phyloP scores from a whole-genome alignment of 2,329 filamentous ascomycete species.

The Cercospora sp. region DNA sequence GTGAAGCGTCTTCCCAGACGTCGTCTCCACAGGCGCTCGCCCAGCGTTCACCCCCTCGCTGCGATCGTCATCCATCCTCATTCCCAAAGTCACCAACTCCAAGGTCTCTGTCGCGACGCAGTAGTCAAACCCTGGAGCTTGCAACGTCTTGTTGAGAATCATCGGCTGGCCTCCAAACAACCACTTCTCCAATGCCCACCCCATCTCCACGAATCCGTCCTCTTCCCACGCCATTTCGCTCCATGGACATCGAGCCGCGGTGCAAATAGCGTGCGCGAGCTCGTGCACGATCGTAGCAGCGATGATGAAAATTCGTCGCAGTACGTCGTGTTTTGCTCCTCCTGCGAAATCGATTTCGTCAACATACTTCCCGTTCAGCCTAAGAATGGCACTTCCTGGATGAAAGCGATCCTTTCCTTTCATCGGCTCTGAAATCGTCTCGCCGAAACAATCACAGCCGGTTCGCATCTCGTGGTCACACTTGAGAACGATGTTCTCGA shows the following conservation, averaged over 20 bases:
- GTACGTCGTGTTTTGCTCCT: background rate
- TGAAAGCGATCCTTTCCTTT: background rate
- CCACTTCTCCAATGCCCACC: conserved; percentile 6
- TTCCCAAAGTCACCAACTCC: background rate
- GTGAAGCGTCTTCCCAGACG: background rate
- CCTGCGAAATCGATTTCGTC: background rate
- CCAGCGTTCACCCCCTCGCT: background rate
- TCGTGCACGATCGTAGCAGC: conserved; percentile 13
- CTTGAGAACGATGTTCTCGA: background rate
- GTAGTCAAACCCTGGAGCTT: background rate
- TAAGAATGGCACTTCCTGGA: background rate
- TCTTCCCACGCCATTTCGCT: conserved; percentile 11
- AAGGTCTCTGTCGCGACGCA: background rate
- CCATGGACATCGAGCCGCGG: background rate
- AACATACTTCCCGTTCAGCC: background rate
- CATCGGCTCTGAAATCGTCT: background rate
- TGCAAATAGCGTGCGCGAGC: conserved; percentile 11
- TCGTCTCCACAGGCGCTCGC: background rate
- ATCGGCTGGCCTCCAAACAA: conserved; percentile 6
- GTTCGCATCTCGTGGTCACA: background rate
- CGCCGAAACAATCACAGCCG: background rate
- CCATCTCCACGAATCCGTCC: conserved; percentile 15
- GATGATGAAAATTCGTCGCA: conserved; percentile 6
- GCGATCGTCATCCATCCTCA: background rate
- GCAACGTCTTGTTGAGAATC: background rate